Evolutionary conservation across 495 filamentous ascomycete species (phyloP), one percentile per base, ranked within the genome.

Genomic region (Xanthoparmelia taractica): DNA sequence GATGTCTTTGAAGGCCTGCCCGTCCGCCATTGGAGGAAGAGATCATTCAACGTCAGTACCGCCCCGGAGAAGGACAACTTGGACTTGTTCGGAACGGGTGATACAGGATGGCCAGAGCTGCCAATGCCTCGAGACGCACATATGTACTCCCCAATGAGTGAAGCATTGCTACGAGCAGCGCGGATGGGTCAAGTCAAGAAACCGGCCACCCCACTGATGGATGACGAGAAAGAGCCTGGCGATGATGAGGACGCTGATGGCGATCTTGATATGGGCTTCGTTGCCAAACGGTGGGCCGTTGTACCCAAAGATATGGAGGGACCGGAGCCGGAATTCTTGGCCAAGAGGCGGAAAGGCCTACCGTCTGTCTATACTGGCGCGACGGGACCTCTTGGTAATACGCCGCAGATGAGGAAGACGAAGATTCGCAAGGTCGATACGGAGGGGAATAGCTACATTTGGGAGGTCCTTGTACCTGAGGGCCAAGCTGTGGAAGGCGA

Each of bases 1-100:
- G 95, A 98, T 78, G 85, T 97, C 68, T 94, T 96, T 65, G 93
- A 97, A 74, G 92, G 94, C 52, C 80, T 98, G 8, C 94, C 94
- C 25, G 85, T 98, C 56, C 88, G 92, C 63, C 90, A 95, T 80
- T 98, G 92, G 91, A 84, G 87, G 63, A 84, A 84, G 60, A 82
- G 87, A 69, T 78, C 75, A 74, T 84, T 93, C 36, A 88, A 79
- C 41, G 74, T 95, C 66, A 88, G 84, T 58, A 85, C 89, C 55
- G 83, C 84, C 0, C 78, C 80, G 0, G 83, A 83, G 27, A 72
- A 80, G 74, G 74, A 43, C 73, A 78, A 58, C 57, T 77, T 57
- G 48, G 69, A 20, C 69, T 77, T 79, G 77, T 69, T 74, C 82
- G 73, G 72, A 75, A 63, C 79, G 80, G 80, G 76, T 72, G 31